Evolutionary conservation across 2,329 filamentous ascomycete species (phyloP), one percentile per base, ranked within the genome.

Genomic region (Talaromyces amestolkiae): DNA sequence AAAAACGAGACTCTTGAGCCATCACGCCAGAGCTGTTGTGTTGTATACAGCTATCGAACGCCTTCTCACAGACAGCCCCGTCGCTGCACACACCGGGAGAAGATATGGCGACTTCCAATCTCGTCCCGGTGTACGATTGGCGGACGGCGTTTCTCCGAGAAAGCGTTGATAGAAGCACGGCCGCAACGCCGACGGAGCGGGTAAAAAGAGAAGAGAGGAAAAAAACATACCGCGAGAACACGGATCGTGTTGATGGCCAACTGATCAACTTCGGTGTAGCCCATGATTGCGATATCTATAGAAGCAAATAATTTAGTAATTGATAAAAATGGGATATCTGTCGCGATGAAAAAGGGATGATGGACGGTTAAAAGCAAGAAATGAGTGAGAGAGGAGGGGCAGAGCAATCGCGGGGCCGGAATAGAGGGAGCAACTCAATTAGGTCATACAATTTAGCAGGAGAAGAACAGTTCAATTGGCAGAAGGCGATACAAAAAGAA

Each of bases 171-270:
- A 45, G 35, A 41, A 58, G 24, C 37, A 49, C 51, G 43, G 43
- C 41, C 17, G 15, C 54, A 49, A 45, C 33, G 24, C 61, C 45
- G 56, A 45, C 24, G 47, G 47, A 63, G 58, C 41, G 37, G 47
- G 59, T 41, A 35, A 62, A 64, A 47, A 27, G 49, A 58, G 19
- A 22, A 49, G 49, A 37, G 33, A 22, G 15, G 56, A 13, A 27
- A 47, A 49, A 35, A 49, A 89, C 93, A 82, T 90, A 98, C 95
- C 80, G 95, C 93, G 75, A 99, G 88, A 78, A 92, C 83, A 81
- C 95, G 92, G 85, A 99, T 98, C 81, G 94, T 97, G 90, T 98
- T 98, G 85, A 99, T 92, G 78, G 92, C 91, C 83, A 93, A 87
- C 86, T 90, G 85, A 81, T 99, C 95, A 78, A 89, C 81, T 76